Percentiles rank a stretch among this genome's conserved stretches.
Conservation (phyloP, 1,284 basidiomycete genomes). For the Ustilago lituana region DNA sequence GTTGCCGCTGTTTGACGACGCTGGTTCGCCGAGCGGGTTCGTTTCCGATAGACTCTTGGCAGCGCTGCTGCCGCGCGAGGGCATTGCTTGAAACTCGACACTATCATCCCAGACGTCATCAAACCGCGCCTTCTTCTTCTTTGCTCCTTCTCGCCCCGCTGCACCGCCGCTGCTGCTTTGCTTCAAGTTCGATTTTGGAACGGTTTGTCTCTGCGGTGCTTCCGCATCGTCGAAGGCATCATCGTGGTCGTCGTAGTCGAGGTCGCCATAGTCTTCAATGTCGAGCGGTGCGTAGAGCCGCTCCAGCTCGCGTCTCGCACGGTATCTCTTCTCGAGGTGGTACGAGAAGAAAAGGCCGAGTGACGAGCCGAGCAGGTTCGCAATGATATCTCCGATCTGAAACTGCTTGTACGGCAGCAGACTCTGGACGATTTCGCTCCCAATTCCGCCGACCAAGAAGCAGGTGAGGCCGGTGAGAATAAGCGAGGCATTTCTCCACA, state of each 20-base stretch:
- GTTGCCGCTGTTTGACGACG: not conserved
- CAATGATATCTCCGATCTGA: slow-evolving; percentile 79
- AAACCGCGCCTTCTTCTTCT: slow-evolving; percentile 34
- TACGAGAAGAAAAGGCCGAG: slow-evolving; percentile 73
- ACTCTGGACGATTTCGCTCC: slow-evolving; percentile 86
- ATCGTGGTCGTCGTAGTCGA: slow-evolving; percentile 30
- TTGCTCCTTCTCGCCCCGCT: not conserved
- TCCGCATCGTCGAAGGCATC: slow-evolving; percentile 15
- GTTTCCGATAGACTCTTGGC: too few relatives aligned
- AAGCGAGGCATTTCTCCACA: slow-evolving; percentile 81
- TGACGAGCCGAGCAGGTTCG: slow-evolving; percentile 81
- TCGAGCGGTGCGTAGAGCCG: slow-evolving; percentile 59
- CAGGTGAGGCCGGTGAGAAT: slow-evolving; percentile 74
- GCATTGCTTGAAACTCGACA: slow-evolving; percentile 15
- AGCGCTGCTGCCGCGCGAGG: too few relatives aligned
- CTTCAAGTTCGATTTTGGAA: slow-evolving; percentile 10
- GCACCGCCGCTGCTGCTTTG: not conserved
- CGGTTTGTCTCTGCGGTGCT: not conserved
- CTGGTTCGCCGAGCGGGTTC: not conserved
- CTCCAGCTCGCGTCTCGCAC: slow-evolving; percentile 49
- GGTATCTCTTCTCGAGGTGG: slow-evolving; percentile 50
- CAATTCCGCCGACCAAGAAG: slow-evolving; percentile 73
- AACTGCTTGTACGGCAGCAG: slow-evolving; percentile 84
- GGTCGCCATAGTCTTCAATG: slow-evolving; percentile 42
- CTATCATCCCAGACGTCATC: slow-evolving; percentile 34